Evolutionary conservation across 768 basidiomycete species (phyloP), one percentile per base, ranked within the genome.

Genomic region (Rhodosporidiobolus sp.): DNA sequence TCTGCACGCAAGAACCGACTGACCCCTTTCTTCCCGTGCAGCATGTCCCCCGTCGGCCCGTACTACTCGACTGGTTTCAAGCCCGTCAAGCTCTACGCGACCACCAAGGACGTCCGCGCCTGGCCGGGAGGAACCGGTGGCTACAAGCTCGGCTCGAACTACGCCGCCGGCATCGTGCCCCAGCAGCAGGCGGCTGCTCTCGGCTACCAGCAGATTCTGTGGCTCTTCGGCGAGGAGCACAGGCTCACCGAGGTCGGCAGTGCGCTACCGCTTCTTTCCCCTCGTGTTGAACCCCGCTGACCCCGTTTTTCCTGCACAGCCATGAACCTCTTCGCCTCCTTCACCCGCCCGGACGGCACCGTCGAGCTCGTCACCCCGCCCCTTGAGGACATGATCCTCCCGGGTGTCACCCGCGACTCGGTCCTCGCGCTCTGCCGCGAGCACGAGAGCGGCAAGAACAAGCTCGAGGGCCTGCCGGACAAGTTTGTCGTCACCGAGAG

Each of bases 311-410:
- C 38, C 38, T 43, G 8, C 8, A 7, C 38, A 43, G 38, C 83
- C 16, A 93, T 92, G 91, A 93, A 93, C 80, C 84, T 92, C 63
- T 90, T 92, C 73, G 84, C 86, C 22, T 88, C 88, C 2, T 81
- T 89, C 22, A 32, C 38, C 3, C 45, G 12, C 50, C 28, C n/a
- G 4, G 26, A 49, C 76, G 90, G 89, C 38, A 43, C 83, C n/a
- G 80, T 87, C 69, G 92, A 97, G 80, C 84, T 96, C 64, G 84
- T 92, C 73, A 96, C 95, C 1, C 91, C 94, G 4, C 90, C 92
- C 22, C 83, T 96, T 70, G 92, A 92, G 79, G 93, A 94, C 61
- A 89, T 91, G 82, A 92, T 97, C 78, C 86, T 98, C 3, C 93
- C 94, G 4, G 79, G 94, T 56, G 87, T 97, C 34, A 96, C 94